Conservation (phyloP, 768 basidiomycete species). For the Hortiboletus campestris region DNA sequence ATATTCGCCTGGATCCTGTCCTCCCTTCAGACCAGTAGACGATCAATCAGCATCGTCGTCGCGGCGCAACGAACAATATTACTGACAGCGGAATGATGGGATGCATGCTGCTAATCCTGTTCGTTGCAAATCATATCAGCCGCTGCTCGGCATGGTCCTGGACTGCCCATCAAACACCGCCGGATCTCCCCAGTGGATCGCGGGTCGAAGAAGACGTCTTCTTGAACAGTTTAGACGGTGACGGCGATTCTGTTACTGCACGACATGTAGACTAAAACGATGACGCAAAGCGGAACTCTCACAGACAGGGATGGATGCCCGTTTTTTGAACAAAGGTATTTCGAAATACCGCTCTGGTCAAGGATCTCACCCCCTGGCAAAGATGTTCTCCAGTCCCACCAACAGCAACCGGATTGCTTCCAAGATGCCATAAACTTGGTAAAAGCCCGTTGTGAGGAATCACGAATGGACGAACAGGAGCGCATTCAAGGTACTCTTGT, state of each 20-base stretch:
- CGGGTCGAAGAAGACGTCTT: neutral
- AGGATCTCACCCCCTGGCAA: conserved; percentile 9
- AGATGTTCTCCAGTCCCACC: conserved; percentile 45
- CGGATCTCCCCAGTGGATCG: conserved; percentile 7
- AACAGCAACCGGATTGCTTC: conserved; percentile 62
- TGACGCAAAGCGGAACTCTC: conserved; percentile 17
- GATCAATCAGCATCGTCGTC: neutral
- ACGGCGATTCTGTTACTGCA: conserved; percentile 7
- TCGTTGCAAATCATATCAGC: conserved; percentile 10
- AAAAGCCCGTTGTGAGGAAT: conserved; percentile 48
- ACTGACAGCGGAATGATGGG: conserved; percentile 6
- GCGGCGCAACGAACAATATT: neutral
- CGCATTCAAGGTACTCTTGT: conserved; percentile 52
- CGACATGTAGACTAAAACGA: conserved; percentile 10
- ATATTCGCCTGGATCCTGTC: neutral
- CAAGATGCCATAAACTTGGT: conserved; percentile 49
- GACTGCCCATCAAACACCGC: conserved; percentile 26
- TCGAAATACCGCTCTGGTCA: conserved; percentile 2
- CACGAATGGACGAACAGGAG: conserved; percentile 58
- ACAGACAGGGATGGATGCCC: conserved; percentile 18
- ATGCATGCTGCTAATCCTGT: conserved; percentile 8
- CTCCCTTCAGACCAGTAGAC: neutral
- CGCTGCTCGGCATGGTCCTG: conserved; percentile 29
- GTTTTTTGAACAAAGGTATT: conserved; percentile 17
- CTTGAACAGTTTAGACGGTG: conserved; percentile 24